Base-by-base conservation (phyloP, 352 stramenopile genomes). In the Phytophthora aleatoria region DNA sequence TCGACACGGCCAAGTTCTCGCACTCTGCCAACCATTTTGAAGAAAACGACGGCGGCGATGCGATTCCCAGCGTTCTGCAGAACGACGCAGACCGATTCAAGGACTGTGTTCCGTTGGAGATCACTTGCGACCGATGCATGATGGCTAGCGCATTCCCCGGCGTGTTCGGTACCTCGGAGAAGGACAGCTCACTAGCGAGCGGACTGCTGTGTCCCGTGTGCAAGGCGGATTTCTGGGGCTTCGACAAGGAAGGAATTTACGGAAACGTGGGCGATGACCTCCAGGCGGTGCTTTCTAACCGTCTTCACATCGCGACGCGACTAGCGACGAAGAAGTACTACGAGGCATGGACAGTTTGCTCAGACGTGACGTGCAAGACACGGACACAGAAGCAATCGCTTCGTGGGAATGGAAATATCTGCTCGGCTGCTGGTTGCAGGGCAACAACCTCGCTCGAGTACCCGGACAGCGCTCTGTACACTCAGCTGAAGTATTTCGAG, bases 401-500 rank as follows among this genome's bases (percentile, higher is more conserved):
- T 20, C 87, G 80, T 61, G 87, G 87, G 24, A 92, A 92, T 43
- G 97, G 96, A 50, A 96, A 94, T 56, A 92, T 94, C 30, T 99
- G 97, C 67, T 92, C 97, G 33, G 85, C 85, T 24, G 73, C 69
- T 11, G 91, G 94, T 38, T 99, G 97, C 82, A 95, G 93, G 62
- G 96, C 96, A 11, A 81, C 84, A 3, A 89, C 98, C 43, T 83
- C 71, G 31, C 79, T 93, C 59, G 87, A 98, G 64, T 98, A 92
- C 58, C 86, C 87, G 0, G 95, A 99, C 66, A 87, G 79, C 49
- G 77, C 81, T 15, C 74, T 99, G 20, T 97, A 99, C 63, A 99
- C 90, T 16, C 97, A 99, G 71, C 87, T 99, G 44, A 99, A 99
- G 74, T 99, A 97, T 67, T 96, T 98, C 56, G 94, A 98, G 71